phyloP scores from a whole-genome alignment of 2,329 filamentous ascomycete genomes.

The Seiridium unicorne region DNA sequence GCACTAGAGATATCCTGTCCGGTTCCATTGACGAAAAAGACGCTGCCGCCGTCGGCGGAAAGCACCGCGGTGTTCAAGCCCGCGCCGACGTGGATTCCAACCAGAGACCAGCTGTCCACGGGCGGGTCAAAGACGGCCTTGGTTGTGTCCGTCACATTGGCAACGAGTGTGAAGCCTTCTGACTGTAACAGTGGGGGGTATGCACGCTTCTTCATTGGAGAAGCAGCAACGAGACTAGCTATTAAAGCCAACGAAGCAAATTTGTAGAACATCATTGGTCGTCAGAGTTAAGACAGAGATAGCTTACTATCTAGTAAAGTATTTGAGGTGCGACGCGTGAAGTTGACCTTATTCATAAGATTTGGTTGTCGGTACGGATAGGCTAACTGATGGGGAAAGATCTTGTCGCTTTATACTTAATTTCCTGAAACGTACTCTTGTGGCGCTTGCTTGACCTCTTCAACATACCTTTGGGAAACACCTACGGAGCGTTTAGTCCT shows the following conservation, averaged over 20 bases:
- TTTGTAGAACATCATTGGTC: not conserved
- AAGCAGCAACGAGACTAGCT: slow-evolving; percentile 1
- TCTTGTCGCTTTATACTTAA: too few species aligned
- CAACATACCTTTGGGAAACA: too few species aligned
- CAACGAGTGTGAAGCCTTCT: not conserved
- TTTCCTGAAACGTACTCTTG: too few species aligned
- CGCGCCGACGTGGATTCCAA: not conserved
- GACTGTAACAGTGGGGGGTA: not conserved
- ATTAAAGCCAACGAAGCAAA: not conserved
- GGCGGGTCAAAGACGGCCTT: slow-evolving; percentile 5
- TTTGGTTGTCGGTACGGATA: too few species aligned
- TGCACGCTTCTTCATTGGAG: not conserved
- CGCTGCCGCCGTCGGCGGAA: not conserved
- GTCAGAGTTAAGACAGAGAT: too few species aligned
- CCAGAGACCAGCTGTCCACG: slow-evolving; percentile 1
- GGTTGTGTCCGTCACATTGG: slow-evolving; percentile 4
- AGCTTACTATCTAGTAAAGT: too few species aligned
- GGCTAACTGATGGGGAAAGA: too few species aligned
- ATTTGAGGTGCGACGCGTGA: too few species aligned
- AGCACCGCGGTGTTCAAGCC: slow-evolving; percentile 1
- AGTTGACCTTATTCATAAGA: too few species aligned
- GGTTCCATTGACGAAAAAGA: slow-evolving; percentile 7
- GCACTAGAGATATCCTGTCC: slow-evolving; percentile 6
- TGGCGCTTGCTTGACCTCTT: too few species aligned
- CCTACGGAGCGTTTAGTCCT: too few species aligned